Base-by-base conservation (phyloP, 2,329 filamentous ascomycete genomes). In the Arthrobotrys sinensis region DNA sequence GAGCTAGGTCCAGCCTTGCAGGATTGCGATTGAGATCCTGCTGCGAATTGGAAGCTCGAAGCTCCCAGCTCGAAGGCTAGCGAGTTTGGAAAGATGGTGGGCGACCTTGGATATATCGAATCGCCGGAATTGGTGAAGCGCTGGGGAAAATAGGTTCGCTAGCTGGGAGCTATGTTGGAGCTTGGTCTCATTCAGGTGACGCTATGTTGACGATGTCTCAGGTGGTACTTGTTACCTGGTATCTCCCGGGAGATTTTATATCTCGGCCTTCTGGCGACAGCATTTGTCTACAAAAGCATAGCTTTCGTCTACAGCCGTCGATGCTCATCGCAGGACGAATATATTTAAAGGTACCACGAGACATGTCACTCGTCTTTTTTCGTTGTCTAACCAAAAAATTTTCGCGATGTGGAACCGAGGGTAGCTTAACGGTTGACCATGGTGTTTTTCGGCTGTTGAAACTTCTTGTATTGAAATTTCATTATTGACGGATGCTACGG, bases 91-190 rank as follows among this genome's bases (percentile, higher is more conserved):
- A 62, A 69, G 60, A 60, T 50, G 67, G 75, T 78, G 75, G 60
- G 62, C 65, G 46, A 46, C 21, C 60, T 57, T 57, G 28, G 46
- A 46, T 24, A 72, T 55, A 71, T 71, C 62, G 57, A 70, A 65
- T 70, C 75, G 75, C 75, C 75, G 75, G 75, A 78, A 78, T 72
- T 71, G 75, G 75, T 55, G 70, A 75, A 75, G 70, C 70, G 70
- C 70, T 66, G 52, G 60, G 36, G 53, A 46, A 24, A 43, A 43
- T 38, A 64, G 38, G 36, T 14, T 68, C 45, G 67, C 50, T 66
- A 78, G 75, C 75, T 55, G 55, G 69, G 69, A 66, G 69, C 68
- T 65, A 73, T 73, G 60, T 65, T 66, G 72, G 66, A 77, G 72
- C 72, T 66, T 77, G 66, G 52, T 65, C 72, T 60, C 60, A 50